These are phyloP conservation scores for Puccinia coronata DNA, from an alignment of 1,284 basidiomycete species.

Conservation along the genomic window DNA sequence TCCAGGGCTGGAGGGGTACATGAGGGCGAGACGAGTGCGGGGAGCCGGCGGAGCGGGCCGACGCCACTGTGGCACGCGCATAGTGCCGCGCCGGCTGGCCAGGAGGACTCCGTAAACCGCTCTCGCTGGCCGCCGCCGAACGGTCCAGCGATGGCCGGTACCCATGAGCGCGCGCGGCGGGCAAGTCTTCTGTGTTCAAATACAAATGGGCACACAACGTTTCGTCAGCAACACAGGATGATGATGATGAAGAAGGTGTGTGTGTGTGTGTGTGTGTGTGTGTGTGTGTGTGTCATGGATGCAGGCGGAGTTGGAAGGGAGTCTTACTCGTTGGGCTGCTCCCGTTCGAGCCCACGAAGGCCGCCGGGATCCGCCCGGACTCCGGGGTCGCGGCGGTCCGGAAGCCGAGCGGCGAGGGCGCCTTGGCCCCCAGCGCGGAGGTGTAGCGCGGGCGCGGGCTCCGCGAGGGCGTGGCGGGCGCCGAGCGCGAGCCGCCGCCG, in stretches of 20 bases:
- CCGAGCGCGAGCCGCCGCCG: neutral
- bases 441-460: slow-evolving; percentile 45
- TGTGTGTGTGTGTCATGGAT: too few relatives aligned
- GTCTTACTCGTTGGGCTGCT: neutral
- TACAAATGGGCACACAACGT: too few relatives aligned
- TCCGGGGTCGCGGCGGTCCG: neutral
- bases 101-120: too few relatives aligned
- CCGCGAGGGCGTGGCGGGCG: slow-evolving; percentile 32
- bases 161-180: too few relatives aligned
- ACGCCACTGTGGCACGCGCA: neutral
- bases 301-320: too few relatives aligned
- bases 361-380: neutral
- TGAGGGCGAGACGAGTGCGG: neutral
- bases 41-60: neutral
- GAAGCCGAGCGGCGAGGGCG: neutral
- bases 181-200: too few relatives aligned
- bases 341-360: neutral
- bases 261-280: too few relatives aligned
- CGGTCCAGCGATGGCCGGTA: too few relatives aligned
- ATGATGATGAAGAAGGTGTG: too few relatives aligned
- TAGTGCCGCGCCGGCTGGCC: neutral
- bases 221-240: too few relatives aligned
- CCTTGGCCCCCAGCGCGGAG: slow-evolving; percentile 28
- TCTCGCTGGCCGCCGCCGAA: too few relatives aligned
- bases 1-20: neutral